Base-by-base conservation (phyloP, 108 stramenopile genomes). In the Nannochloropsis oceanica region DNA sequence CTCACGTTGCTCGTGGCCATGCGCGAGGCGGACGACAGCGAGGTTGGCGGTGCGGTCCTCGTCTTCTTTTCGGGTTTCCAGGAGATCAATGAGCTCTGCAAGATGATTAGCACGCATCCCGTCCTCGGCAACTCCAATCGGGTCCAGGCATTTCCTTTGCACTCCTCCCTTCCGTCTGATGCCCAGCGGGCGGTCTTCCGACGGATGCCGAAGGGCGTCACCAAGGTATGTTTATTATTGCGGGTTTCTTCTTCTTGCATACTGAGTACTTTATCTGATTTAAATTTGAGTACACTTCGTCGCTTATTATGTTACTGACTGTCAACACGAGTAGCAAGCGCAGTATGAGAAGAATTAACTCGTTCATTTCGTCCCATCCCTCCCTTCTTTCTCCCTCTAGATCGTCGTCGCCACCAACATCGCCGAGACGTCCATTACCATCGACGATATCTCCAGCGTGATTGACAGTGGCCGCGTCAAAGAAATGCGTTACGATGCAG, bases 371-470 rank as follows among this genome's bases (percentile, higher is more conserved):
- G 59, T 18, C 22, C 59, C 5, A 9, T 18, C n/a, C 59, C 10
- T 10, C 59, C 81, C 83, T 13, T 10, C 82, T 87, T 8, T 44
- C 24, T 88, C 91, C 80, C 84, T 92, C 81, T 96, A 96, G 86
- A 93, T 96, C 82, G 95, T 97, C 27, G 84, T 96, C 20, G 88
- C 94, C 12, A 97, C 95, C 26, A 96, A 95, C 91, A 95, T 97
- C 46, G 95, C 95, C 8, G 96, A 97, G 90, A 96, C 96, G 13
- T 94, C 94, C 82, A 93, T 99, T 50, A 99, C 99, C n/a, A 96
- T 99, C 87, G 94, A 95, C 20, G 97, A 97, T 92, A 42, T 95
- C 43, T 95, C 96, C 84, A 93, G 94, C 86, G 99, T 99, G 44
- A 86, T 84, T 42, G 90, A 85, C 79, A 84, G 84, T n/a, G 92